These are phyloP conservation scores for Candida labiduridarum DNA, from an alignment of 1,139 yeast genomes.

Conservation along the genomic window DNA sequence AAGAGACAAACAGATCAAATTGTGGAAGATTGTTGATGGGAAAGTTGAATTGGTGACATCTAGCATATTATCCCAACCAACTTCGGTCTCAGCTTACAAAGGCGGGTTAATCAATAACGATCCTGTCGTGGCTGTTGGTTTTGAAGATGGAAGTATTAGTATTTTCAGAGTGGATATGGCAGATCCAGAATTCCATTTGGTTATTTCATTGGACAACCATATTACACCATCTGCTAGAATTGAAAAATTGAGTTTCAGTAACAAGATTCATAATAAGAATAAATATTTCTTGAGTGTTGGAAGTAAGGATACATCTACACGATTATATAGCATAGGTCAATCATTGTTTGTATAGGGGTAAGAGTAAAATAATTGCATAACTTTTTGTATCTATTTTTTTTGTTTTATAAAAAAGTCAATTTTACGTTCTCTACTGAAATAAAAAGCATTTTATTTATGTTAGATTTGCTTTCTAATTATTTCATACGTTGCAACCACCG, in stretches of 20 bases:
- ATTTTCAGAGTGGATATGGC: constrained; percentile 30
- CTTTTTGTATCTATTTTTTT: constrained; percentile 15
- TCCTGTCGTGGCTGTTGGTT: constrained; percentile 62
- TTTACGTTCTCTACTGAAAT: too few relatives aligned
- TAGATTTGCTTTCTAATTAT: constrained; percentile 13
- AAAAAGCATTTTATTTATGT: background rate
- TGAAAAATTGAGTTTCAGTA: constrained; percentile 60
- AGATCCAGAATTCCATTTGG: constrained; percentile 25
- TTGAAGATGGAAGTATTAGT: constrained; percentile 57
- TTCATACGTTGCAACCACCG: constrained; percentile 22
- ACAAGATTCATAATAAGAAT: constrained; percentile 19
- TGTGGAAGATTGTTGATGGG: constrained; percentile 54
- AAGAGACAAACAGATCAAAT: constrained; percentile 77
- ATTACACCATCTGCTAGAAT: constrained; percentile 64
- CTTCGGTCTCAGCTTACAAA: constrained; percentile 64
- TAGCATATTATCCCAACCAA: constrained; percentile 55
- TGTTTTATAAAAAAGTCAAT: constrained; percentile 6
- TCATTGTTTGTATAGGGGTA: constrained; percentile 3
- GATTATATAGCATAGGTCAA: constrained; percentile 46
- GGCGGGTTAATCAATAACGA: constrained; percentile 18
- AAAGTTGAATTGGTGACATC: constrained; percentile 30
- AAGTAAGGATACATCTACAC: constrained; percentile 68
- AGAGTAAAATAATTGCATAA: background rate
- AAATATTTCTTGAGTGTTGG: constrained; percentile 57
- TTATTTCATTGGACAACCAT: constrained; percentile 32